These are phyloP conservation scores for Podospora conica DNA, from an alignment of 495 filamentous ascomycete species.

Conservation along the genomic window DNA sequence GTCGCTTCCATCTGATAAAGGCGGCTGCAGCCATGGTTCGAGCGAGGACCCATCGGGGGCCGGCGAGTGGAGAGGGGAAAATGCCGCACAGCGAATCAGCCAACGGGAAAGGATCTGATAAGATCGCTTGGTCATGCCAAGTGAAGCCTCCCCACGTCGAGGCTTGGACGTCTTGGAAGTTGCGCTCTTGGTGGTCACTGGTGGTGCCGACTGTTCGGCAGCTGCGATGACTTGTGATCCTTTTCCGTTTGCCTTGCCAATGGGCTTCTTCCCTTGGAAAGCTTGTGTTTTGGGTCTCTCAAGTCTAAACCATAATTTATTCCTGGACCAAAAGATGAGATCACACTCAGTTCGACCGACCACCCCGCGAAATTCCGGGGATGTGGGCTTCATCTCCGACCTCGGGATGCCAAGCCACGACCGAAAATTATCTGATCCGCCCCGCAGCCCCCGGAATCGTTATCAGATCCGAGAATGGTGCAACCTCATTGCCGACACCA, in stretches of 20 bases:
- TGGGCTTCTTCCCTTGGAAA: neutral
- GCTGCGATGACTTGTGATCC: neutral
- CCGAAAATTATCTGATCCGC: conserved; percentile 39
- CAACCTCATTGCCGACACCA: conserved; percentile 13
- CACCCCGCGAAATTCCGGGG: neutral
- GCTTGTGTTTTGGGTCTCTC: neutral
- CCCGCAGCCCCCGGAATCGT: conserved; percentile 34
- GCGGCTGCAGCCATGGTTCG: neutral
- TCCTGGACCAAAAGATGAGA: neutral
- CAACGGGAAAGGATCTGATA: conserved; percentile 34
- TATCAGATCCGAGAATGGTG: conserved; percentile 44
- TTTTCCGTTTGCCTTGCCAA: neutral
- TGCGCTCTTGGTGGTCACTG: neutral
- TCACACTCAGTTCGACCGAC: neutral
- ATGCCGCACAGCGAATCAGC: conserved; percentile 20
- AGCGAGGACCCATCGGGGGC: neutral
- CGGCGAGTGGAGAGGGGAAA: conserved; percentile 8
- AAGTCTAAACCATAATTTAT: neutral
- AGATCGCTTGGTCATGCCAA: conserved; percentile 32
- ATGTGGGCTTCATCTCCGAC: conserved; percentile 20
- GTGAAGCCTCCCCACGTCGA: conserved; percentile 4
- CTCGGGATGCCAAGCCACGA: conserved; percentile 20
- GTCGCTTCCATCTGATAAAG: neutral
- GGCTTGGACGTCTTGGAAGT: neutral
- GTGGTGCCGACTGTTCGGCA: neutral